Evolutionary conservation across 106 monocot species (phyloP).

Genomic region (Dendrobium huoshanense): DNA sequence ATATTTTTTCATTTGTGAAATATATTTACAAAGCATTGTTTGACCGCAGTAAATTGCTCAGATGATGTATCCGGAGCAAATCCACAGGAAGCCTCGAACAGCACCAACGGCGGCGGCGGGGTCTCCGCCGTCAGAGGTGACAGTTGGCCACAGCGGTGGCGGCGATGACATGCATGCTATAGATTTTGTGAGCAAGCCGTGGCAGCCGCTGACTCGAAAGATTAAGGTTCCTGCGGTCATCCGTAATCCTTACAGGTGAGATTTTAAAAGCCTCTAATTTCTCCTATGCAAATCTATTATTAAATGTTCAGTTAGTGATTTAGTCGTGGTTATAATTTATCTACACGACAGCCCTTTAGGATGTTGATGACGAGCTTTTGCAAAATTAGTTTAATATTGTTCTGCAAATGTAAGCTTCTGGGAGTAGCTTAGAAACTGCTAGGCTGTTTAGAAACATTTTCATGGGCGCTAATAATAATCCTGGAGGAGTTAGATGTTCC

Average conservation of each 20-base stretch:
- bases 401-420: too few relatives aligned
- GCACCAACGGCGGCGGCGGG: background rate
- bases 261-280: background rate
- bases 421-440: too few relatives aligned
- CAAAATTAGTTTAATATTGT: too few relatives aligned
- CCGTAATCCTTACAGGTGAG: background rate
- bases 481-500: too few relatives aligned
- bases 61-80: conserved; percentile 5
- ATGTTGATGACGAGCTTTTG: background rate
- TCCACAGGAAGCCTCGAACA: background rate
- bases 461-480: too few relatives aligned
- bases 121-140: conserved; percentile 17
- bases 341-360: background rate
- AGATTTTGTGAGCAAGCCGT: too few relatives aligned
- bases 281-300: background rate
- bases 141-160: background rate
- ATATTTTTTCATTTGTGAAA: too few relatives aligned
- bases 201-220: too few relatives aligned
- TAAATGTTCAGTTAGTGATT: background rate
- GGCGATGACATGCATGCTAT: too few relatives aligned
- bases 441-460: too few relatives aligned
- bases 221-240: too few relatives aligned
- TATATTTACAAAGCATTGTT: too few relatives aligned
- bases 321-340: background rate
- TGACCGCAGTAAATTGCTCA: background rate